phyloP scores from a whole-genome alignment of 2,329 filamentous ascomycete genomes.

The Fusarium heterosporum region DNA sequence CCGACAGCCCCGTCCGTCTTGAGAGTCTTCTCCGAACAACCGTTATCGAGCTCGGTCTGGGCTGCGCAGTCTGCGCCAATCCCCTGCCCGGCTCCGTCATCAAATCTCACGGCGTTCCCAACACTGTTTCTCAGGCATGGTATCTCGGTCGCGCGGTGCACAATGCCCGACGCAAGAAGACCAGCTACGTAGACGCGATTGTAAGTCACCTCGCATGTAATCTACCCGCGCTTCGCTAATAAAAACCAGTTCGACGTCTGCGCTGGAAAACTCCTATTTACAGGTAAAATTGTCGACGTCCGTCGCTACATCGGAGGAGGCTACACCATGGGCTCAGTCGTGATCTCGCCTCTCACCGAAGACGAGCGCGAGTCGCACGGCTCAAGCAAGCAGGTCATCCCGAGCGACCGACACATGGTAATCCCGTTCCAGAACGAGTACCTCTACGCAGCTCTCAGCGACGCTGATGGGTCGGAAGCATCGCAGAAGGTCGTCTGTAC shows the following conservation, averaged over 20 bases:
- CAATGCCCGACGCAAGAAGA: constrained; percentile 41
- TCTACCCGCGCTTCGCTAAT: background rate
- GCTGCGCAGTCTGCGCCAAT: constrained; percentile 52
- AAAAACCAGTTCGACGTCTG: constrained; percentile 45
- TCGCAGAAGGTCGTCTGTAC: constrained; percentile 51
- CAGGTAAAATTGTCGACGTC: constrained; percentile 56
- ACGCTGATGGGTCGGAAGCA: constrained; percentile 47
- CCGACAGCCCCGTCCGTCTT: constrained; percentile 51
- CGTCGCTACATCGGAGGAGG: constrained; percentile 54
- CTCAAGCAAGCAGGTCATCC: constrained; percentile 18
- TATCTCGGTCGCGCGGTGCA: constrained; percentile 65
- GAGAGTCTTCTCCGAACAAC: constrained; percentile 53
- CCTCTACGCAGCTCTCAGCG: constrained; percentile 53
- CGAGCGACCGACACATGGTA: constrained; percentile 49
- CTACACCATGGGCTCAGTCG: constrained; percentile 56
- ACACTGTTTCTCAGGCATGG: constrained; percentile 64
- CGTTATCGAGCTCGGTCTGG: constrained; percentile 55
- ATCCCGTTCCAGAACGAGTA: constrained; percentile 59
- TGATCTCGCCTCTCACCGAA: constrained; percentile 50
- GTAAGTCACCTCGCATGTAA: constrained; percentile 1
- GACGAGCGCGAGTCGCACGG: constrained; percentile 48
- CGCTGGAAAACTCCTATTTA: constrained; percentile 53
- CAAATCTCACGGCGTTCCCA: constrained; percentile 53
- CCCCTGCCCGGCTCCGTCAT: constrained; percentile 51
- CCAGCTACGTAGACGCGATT: constrained; percentile 43